Conservation (phyloP, 768 basidiomycete species). For the Boletus huronensis region DNA sequence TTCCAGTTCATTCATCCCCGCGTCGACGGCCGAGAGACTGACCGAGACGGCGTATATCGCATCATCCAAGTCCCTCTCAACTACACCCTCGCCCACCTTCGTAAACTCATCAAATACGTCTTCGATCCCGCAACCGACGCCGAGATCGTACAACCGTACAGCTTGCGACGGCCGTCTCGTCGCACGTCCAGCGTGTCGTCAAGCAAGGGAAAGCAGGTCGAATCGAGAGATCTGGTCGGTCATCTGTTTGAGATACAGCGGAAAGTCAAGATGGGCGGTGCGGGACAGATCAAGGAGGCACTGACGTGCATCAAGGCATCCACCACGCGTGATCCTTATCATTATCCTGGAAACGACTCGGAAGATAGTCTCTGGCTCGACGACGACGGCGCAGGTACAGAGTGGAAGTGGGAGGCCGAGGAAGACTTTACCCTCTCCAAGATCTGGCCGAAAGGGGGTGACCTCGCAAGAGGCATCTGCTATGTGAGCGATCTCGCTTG, state of each 20-base stretch:
- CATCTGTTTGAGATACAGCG: constrained; percentile 64
- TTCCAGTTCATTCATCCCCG: constrained; percentile 52
- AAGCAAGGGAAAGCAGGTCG: constrained; percentile 20
- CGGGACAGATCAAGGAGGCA: constrained; percentile 53
- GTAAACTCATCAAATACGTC: constrained; percentile 57
- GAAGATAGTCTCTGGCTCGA: constrained; percentile 31
- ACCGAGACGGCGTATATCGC: constrained; percentile 54
- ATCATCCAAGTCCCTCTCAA: constrained; percentile 67
- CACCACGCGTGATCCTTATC: constrained; percentile 49
- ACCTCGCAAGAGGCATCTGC: constrained; percentile 47
- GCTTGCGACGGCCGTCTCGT: constrained; percentile 25
- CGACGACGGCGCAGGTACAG: constrained; percentile 37
- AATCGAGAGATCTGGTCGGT: constrained; percentile 24
- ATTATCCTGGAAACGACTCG: constrained; percentile 38
- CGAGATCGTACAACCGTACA: constrained; percentile 22
- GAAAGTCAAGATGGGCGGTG: constrained; percentile 39
- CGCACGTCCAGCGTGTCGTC: constrained; percentile 14
- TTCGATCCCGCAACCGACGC: constrained; percentile 37
- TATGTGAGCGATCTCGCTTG: constrained; percentile 47
- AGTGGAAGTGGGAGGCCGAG: constrained; percentile 69
- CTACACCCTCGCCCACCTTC: constrained; percentile 66
- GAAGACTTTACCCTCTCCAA: constrained; percentile 59
- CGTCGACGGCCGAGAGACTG: constrained; percentile 18
- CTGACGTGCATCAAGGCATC: constrained; percentile 50
- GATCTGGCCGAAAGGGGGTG: constrained; percentile 50